Percentiles rank a stretch among this genome's conserved stretches.
These are phyloP conservation scores for Fusarium oxysporum DNA, from an alignment of 2,329 filamentous ascomycete genomes.

Conservation along the genomic window DNA sequence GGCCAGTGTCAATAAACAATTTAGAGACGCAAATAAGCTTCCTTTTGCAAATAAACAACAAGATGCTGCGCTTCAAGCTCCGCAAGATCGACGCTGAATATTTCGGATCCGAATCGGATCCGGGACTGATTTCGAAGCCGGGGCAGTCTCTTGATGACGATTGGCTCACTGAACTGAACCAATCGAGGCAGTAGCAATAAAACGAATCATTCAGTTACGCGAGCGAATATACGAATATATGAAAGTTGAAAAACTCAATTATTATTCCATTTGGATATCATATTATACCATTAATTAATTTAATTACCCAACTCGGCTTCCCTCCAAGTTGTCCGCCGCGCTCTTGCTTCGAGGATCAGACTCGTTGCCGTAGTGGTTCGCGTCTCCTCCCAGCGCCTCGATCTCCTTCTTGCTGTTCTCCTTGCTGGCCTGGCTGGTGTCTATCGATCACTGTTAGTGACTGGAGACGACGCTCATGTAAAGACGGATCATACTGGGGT, in stretches of 20 bases:
- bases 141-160: background rate
- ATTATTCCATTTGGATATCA: conserved; percentile 5
- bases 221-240: background rate
- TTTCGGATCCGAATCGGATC: conserved; percentile 39
- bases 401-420: conserved; percentile 56
- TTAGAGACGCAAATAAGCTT: background rate
- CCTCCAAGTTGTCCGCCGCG: conserved; percentile 54
- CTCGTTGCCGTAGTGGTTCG: conserved; percentile 56
- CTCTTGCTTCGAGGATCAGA: conserved; percentile 56
- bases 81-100: background rate
- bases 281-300: background rate
- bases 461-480: no score
- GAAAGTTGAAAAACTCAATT: background rate
- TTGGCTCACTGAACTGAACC: background rate
- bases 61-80: background rate
- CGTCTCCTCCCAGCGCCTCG: conserved; percentile 56
- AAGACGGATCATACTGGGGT: conserved; percentile 53
- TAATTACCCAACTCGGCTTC: conserved; percentile 47
- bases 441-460: conserved; percentile 40
- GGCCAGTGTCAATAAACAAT: background rate
- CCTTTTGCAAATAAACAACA: background rate
- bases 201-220: background rate
- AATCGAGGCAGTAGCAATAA: background rate
- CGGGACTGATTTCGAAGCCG: conserved; percentile 2
- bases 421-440: conserved; percentile 59